These are phyloP conservation scores for Alloascoidea africana DNA, from an alignment of 805 yeast genomes.

Conservation along the genomic window DNA sequence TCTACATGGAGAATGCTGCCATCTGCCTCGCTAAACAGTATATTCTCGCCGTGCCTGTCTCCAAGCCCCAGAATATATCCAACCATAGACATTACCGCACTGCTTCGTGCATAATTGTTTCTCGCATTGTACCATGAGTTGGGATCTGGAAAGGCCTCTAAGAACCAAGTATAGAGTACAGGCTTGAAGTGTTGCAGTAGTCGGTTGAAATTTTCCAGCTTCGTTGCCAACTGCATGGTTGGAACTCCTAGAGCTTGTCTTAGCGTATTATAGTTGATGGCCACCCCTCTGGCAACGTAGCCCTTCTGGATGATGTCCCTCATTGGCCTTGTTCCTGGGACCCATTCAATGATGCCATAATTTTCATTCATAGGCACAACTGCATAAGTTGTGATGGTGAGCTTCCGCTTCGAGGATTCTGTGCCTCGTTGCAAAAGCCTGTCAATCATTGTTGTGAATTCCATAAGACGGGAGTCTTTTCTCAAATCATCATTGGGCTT, in stretches of 20 bases:
- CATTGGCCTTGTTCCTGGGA: slow-evolving; percentile 58
- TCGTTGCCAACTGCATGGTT: neutral
- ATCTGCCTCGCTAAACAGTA: slow-evolving; percentile 51
- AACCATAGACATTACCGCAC: slow-evolving; percentile 95
- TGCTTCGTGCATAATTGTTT: slow-evolving; percentile 55
- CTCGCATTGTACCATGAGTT: slow-evolving; percentile 74
- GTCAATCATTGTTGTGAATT: slow-evolving; percentile 78
- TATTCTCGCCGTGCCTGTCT: slow-evolving; percentile 91
- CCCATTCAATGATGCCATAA: slow-evolving; percentile 87
- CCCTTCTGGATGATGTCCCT: slow-evolving; percentile 38
- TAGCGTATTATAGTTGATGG: slow-evolving; percentile 16
- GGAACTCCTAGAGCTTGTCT: slow-evolving; percentile 3
- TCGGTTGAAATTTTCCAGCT: slow-evolving; percentile 3
- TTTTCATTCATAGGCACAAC: slow-evolving; percentile 80
- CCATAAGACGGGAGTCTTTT: slow-evolving; percentile 90
- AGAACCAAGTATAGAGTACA: slow-evolving; percentile 74
- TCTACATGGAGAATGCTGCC: slow-evolving; percentile 90
- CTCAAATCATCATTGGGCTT: slow-evolving; percentile 85
- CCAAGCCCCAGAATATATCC: slow-evolving; percentile 92
- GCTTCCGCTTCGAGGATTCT: slow-evolving; percentile 58
- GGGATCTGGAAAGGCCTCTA: slow-evolving; percentile 83
- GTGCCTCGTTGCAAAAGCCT: slow-evolving; percentile 48
- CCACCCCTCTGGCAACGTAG: slow-evolving; percentile 25
- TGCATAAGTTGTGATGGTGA: slow-evolving; percentile 67
- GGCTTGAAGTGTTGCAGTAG: slow-evolving; percentile 33